Percentiles rank a stretch among this genome's conserved stretches.
phyloP scores from a whole-genome alignment of 352 stramenopile species.

The Globisporangium nunn region DNA sequence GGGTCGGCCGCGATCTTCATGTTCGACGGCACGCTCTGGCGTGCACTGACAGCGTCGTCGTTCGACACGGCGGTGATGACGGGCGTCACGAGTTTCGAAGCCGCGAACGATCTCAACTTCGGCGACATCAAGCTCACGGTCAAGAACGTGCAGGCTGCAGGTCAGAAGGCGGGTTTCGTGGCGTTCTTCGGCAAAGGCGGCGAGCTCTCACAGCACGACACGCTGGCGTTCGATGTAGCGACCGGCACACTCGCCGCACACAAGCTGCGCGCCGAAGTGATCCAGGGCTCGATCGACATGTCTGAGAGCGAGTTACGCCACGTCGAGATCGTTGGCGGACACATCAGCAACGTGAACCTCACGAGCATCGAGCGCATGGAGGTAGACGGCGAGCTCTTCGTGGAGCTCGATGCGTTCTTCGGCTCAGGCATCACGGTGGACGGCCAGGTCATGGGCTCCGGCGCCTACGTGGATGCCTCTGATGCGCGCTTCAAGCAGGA shows the following conservation, averaged over 20 bases:
- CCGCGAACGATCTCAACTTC: constrained; percentile 67
- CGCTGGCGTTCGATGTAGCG: constrained; percentile 53
- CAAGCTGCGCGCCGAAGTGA: constrained; percentile 34
- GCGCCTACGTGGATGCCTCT: constrained; percentile 88
- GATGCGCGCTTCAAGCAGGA: constrained; percentile 85
- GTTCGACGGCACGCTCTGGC: constrained; percentile 57
- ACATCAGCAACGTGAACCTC: constrained; percentile 78
- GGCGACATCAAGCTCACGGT: constrained; percentile 65
- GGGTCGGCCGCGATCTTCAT: constrained; percentile 51
- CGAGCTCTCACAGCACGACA: constrained; percentile 46
- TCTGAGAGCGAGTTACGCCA: constrained; percentile 53
- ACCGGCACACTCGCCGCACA: constrained; percentile 30
- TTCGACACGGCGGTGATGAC: constrained; percentile 57
- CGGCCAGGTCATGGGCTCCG: constrained; percentile 86
- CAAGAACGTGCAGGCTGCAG: constrained; percentile 50
- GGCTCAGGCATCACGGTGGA: constrained; percentile 79
- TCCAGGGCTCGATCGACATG: constrained; percentile 77
- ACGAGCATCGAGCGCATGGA: constrained; percentile 59
- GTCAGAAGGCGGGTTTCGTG: constrained; percentile 44
- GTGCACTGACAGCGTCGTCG: constrained; percentile 53
- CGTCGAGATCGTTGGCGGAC: constrained; percentile 66
- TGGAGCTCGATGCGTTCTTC: constrained; percentile 79
- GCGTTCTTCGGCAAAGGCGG: constrained; percentile 69
- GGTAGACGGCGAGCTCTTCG: constrained; percentile 76
- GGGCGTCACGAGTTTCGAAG: constrained; percentile 50